A percentile compares a stretch with the other conserved stretches of the same genome.
These are phyloP conservation scores for Pelargonium cotyledonis DNA, from an alignment of 441 rosid species.

Conservation along the genomic window DNA sequence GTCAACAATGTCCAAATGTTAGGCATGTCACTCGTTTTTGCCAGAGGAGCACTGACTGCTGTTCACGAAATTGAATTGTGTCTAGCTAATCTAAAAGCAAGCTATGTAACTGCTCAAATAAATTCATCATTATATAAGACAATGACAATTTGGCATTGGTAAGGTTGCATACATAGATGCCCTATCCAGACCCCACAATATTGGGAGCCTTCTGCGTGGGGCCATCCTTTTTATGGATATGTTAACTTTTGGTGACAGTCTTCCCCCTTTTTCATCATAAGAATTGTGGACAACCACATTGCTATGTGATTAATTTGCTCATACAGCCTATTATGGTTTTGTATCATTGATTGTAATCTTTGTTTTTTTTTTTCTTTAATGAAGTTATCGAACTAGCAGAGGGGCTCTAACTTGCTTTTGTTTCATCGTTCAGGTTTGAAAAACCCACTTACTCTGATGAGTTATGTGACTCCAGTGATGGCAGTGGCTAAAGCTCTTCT, in stretches of 20 bases:
- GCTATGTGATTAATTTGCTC: too few species aligned
- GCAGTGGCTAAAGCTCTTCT: slow-evolving; percentile 69
- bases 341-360: too few species aligned
- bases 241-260: not conserved
- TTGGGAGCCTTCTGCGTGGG: not conserved
- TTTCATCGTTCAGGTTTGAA: slow-evolving; percentile 61
- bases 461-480: slow-evolving; percentile 82
- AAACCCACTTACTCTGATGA: slow-evolving; percentile 86
- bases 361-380: too few species aligned
- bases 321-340: too few species aligned
- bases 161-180: not conserved
- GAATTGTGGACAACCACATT: slow-evolving; percentile 5
- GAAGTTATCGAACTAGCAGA: not conserved
- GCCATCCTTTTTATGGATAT: not conserved
- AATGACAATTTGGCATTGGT: too few species aligned
- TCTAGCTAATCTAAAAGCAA: too few species aligned
- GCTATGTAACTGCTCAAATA: too few species aligned
- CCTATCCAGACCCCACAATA: not conserved
- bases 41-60: too few species aligned
- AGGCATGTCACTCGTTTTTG: too few species aligned
- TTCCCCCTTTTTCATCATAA: not conserved
- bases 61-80: too few species aligned
- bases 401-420: slow-evolving; percentile 2
- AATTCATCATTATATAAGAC: too few species aligned
- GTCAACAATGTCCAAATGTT: not conserved